A percentile compares a stretch with the other conserved stretches of the same genome.
These are phyloP conservation scores for Trichosporon sp. DNA, from an alignment of 1,284 basidiomycete species.

Conservation along the genomic window DNA sequence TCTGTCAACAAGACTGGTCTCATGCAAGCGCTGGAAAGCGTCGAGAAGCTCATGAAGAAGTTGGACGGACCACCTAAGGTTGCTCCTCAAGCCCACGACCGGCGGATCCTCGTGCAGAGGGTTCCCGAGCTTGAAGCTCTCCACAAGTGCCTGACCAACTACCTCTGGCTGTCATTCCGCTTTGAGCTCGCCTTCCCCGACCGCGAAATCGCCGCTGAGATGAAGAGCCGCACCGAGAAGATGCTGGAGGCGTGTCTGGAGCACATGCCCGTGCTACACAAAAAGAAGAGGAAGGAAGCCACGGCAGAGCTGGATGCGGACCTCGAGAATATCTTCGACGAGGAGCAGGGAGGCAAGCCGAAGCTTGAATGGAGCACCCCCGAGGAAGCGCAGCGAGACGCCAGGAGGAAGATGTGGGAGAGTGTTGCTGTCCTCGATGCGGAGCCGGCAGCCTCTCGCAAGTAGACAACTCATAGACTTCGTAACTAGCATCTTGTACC, in stretches of 20 bases:
- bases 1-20: constrained; percentile 48
- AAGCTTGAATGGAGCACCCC: not conserved
- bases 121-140: constrained; percentile 63
- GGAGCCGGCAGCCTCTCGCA: not conserved
- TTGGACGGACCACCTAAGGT: constrained; percentile 18
- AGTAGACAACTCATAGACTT: too few species aligned
- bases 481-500: not conserved
- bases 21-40: constrained; percentile 49
- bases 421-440: not conserved
- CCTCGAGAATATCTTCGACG: not conserved
- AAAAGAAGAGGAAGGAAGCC: constrained; percentile 18
- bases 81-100: not conserved
- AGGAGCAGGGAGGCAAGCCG: not conserved
- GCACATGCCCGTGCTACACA: constrained; percentile 37
- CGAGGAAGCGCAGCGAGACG: not conserved
- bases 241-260: constrained; percentile 57
- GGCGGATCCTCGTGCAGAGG: constrained; percentile 27
- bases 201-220: constrained; percentile 51
- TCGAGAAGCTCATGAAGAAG: constrained; percentile 42
- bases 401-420: not conserved
- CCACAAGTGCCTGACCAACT: constrained; percentile 74
- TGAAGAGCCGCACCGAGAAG: constrained; percentile 64
- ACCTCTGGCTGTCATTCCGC: constrained; percentile 83
- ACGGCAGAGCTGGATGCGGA: not conserved
- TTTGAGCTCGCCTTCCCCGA: constrained; percentile 67